Conservation (phyloP, 73 alveolate species). For the Stentor coeruleus region DNA sequence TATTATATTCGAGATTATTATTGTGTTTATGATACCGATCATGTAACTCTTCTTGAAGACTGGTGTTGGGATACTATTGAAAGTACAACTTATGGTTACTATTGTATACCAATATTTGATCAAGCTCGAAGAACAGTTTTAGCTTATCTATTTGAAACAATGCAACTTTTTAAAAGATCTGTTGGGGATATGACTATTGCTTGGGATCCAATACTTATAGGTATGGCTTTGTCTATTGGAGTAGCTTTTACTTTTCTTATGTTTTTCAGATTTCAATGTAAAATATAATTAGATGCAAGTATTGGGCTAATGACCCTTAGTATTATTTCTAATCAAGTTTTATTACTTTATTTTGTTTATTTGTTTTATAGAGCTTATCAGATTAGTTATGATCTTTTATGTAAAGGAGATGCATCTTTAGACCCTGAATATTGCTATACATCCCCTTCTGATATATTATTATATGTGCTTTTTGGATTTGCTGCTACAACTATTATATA, state of each 20-base stretch:
- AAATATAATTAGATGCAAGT: background rate
- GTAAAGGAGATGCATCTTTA: background rate
- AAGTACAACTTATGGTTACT: constrained; percentile 2
- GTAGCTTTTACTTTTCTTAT: background rate
- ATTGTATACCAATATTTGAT: constrained; percentile 21
- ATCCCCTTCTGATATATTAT: background rate
- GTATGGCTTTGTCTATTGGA: background rate
- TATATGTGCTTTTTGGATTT: background rate
- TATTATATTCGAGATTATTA: background rate
- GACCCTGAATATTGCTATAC: constrained; percentile 25
- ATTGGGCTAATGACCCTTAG: constrained; percentile 17
- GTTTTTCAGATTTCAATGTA: constrained; percentile 12
- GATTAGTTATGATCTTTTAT: background rate
- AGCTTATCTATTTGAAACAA: constrained; percentile 14
- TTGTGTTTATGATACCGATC: constrained; percentile 28
- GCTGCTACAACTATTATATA: background rate
- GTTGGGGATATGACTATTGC: constrained; percentile 22
- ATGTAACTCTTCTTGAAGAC: constrained; percentile 12
- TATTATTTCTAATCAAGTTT: background rate
- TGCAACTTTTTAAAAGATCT: background rate
- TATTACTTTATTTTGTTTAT: background rate
- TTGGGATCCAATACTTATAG: background rate
- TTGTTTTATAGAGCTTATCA: background rate
- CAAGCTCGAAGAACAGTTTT: constrained; percentile 12
- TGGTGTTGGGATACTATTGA: constrained; percentile 8